Evolutionary conservation across 1,284 basidiomycete species (phyloP).

Genomic region (Trichosporon faecale): DNA sequence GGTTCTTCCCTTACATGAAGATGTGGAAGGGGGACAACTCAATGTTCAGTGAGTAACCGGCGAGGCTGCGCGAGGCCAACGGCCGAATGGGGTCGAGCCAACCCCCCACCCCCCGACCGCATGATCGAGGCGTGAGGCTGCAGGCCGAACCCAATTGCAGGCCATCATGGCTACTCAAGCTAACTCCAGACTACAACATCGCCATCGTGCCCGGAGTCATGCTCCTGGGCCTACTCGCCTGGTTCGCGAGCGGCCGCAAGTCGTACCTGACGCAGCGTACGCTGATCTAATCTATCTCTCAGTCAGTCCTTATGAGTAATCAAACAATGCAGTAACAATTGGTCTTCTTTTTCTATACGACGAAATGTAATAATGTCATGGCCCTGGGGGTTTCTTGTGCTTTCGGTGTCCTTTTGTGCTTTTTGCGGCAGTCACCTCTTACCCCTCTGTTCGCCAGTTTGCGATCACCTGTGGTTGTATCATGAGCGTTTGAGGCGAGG

Average conservation of each 20-base stretch:
- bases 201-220: conserved; percentile 14
- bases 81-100: too few species aligned
- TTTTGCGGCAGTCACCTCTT: too few species aligned
- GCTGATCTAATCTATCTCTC: neutral
- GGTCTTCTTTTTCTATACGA: neutral
- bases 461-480: too few species aligned
- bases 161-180: too few species aligned
- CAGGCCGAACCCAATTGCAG: too few species aligned
- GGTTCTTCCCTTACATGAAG: conserved; percentile 13
- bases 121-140: too few species aligned
- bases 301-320: neutral
- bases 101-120: neutral
- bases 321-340: too few species aligned
- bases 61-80: too few species aligned
- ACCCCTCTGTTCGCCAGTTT: too few species aligned
- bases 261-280: conserved; percentile 8
- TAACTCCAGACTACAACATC: conserved; percentile 16
- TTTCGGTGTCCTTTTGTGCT: too few species aligned
- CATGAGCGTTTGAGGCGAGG: too few species aligned
- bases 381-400: too few species aligned
- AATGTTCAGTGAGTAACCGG: conserved; percentile 11
- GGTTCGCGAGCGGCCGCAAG: conserved; percentile 13
- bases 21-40: neutral
- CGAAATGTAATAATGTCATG: neutral
- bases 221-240: conserved; percentile 3